These are phyloP conservation scores for Imleria badia DNA, from an alignment of 768 basidiomycete genomes.

Conservation along the genomic window DNA sequence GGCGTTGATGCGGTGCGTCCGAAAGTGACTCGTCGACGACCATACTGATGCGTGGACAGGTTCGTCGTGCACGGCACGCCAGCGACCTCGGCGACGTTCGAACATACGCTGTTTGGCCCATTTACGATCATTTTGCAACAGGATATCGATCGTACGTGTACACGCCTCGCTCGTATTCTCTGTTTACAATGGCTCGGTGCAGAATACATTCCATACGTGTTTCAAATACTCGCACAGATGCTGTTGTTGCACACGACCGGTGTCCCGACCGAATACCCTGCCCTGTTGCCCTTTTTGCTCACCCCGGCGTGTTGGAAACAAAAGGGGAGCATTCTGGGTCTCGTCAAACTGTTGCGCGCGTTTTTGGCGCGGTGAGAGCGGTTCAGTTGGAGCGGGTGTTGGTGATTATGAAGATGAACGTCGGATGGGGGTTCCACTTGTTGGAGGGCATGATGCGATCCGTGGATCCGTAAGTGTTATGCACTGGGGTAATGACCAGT, in stretches of 20 bases:
- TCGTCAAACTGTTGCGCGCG: constrained; percentile 84
- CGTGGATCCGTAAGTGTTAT: constrained; percentile 67
- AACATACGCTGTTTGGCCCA: constrained; percentile 78
- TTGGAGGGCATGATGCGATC: constrained; percentile 72
- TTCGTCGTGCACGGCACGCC: constrained; percentile 78
- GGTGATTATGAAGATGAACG: constrained; percentile 84
- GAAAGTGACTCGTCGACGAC: neutral
- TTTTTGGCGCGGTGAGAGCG: constrained; percentile 66
- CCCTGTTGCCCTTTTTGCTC: constrained; percentile 78
- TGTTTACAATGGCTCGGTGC: neutral
- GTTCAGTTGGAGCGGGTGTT: constrained; percentile 78
- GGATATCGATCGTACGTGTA: constrained; percentile 84
- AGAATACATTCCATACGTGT: constrained; percentile 96
- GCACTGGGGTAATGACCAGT: neutral
- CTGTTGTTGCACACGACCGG: constrained; percentile 71
- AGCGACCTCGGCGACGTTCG: constrained; percentile 69
- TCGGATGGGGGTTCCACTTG: constrained; percentile 89
- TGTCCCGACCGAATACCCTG: constrained; percentile 76
- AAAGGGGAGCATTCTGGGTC: constrained; percentile 91
- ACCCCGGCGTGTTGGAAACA: constrained; percentile 89
- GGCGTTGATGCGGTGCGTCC: constrained; percentile 74
- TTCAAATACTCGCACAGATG: constrained; percentile 96
- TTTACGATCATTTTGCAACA: constrained; percentile 87
- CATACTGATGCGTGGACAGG: constrained; percentile 37
- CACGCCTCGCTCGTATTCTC: too few relatives aligned